These are phyloP conservation scores for Hyphopichia khmerensis DNA, from an alignment of 1,139 yeast genomes.

Conservation along the genomic window DNA sequence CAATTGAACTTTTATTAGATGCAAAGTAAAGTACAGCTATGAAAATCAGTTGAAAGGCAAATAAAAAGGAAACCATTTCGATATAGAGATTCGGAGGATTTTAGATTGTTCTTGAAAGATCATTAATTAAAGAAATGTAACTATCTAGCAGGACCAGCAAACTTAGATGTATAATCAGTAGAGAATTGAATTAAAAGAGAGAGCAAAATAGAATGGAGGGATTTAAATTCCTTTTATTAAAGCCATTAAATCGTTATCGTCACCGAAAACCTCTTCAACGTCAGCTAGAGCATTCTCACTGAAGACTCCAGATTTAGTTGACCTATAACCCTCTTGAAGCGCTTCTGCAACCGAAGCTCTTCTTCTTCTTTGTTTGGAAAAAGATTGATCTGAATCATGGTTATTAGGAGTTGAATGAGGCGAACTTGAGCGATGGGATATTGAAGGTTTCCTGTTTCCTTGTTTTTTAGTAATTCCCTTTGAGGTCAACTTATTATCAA, in stretches of 20 bases:
- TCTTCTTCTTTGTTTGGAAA: constrained; percentile 38
- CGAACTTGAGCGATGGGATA: background rate
- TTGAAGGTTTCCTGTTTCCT: background rate
- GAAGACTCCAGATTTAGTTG: constrained; percentile 72
- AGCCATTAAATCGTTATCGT: constrained; percentile 47
- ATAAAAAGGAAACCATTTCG: no score
- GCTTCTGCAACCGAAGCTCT: constrained; percentile 71
- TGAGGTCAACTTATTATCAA: constrained; percentile 9
- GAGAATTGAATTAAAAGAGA: background rate
- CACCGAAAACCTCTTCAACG: constrained; percentile 61
- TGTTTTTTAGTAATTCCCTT: constrained; percentile 3
- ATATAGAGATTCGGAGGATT: no score
- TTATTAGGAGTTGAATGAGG: constrained; percentile 1
- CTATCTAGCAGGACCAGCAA: constrained; percentile 1
- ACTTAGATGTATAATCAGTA: background rate
- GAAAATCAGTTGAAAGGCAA: no score
- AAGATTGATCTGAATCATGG: constrained; percentile 3
- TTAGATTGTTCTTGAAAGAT: no score
- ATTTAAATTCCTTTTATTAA: constrained; percentile 36
- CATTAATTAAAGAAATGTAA: background rate
- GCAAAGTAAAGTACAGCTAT: background rate
- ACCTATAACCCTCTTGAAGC: constrained; percentile 69
- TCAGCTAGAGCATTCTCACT: constrained; percentile 70
- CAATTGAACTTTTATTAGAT: no score
- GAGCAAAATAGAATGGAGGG: background rate